Evolutionary conservation across 1,284 basidiomycete genomes (phyloP).

Genomic region (Phellopilus nigrolimitatus): DNA sequence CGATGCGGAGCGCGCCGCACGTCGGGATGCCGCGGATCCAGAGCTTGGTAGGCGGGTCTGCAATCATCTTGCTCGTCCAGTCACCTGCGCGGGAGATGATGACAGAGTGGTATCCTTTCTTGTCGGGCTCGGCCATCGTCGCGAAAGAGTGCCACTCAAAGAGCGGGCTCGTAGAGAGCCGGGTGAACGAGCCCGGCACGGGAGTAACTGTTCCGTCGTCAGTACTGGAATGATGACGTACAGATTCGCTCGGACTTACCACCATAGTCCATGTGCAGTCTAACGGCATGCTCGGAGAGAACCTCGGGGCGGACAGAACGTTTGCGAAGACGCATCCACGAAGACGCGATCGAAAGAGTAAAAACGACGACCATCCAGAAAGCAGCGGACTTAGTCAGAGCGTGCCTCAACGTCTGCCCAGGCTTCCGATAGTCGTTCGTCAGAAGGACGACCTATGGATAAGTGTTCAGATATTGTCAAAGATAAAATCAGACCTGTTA

Average conservation of each 20-base stretch:
- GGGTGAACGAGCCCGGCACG: slow-evolving; percentile 8
- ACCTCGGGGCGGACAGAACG: slow-evolving; percentile 25
- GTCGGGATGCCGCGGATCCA: slow-evolving; percentile 37
- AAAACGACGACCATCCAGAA: slow-evolving; percentile 35
- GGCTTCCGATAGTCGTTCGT: slow-evolving; percentile 18
- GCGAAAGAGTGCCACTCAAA: slow-evolving; percentile 36
- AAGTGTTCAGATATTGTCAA: not conserved
- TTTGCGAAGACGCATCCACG: slow-evolving; percentile 33
- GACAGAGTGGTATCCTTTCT: slow-evolving; percentile 26
- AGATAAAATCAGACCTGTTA: not conserved
- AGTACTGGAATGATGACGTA: slow-evolving; percentile 10
- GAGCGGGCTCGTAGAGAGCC: slow-evolving; percentile 24
- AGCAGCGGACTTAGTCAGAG: slow-evolving; percentile 25
- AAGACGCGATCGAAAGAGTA: slow-evolving; percentile 30
- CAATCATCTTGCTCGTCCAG: slow-evolving; percentile 34
- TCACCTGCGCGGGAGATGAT: slow-evolving; percentile 36
- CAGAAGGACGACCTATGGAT: slow-evolving; percentile 29
- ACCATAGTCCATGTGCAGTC: slow-evolving; percentile 35
- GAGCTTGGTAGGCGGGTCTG: slow-evolving; percentile 31
- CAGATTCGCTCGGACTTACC: slow-evolving; percentile 31
- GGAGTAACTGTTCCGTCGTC: not conserved
- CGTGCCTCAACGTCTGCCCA: slow-evolving; percentile 25
- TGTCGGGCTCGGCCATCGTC: slow-evolving; percentile 19
- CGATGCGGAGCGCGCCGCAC: slow-evolving; percentile 34
- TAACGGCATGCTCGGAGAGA: slow-evolving; percentile 33